phyloP scores from a whole-genome alignment of 2,329 filamentous ascomycete species.

The Coniochaeta sp. region DNA sequence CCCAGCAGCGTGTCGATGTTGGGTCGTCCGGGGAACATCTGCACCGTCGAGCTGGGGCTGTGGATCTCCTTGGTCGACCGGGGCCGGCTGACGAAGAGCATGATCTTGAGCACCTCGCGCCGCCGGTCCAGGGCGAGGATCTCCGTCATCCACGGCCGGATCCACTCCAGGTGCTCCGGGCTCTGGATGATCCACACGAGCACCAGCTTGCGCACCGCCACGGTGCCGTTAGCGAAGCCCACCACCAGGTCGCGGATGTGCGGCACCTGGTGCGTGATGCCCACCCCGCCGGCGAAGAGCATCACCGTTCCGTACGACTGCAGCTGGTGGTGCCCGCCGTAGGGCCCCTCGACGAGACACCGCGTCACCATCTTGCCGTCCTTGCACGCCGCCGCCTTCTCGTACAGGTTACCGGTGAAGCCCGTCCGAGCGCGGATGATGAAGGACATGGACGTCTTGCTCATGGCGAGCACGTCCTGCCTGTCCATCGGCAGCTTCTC shows the following conservation, averaged over 20 bases:
- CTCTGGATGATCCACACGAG: slow-evolving; percentile 75
- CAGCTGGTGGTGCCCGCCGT: slow-evolving; percentile 64
- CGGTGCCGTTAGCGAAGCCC: slow-evolving; percentile 61
- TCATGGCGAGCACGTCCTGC: slow-evolving; percentile 50
- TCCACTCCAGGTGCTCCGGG: slow-evolving; percentile 77
- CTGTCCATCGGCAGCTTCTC: slow-evolving; percentile 54
- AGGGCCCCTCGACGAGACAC: slow-evolving; percentile 69
- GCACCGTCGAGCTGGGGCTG: slow-evolving; percentile 67
- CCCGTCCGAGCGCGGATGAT: slow-evolving; percentile 68
- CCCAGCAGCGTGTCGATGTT: slow-evolving; percentile 67
- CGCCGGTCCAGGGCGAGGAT: slow-evolving; percentile 69
- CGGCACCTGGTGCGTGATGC: slow-evolving; percentile 72
- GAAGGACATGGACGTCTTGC: slow-evolving; percentile 61
- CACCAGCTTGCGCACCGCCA: slow-evolving; percentile 63
- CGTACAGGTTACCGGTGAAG: slow-evolving; percentile 63
- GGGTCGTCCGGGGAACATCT: slow-evolving; percentile 77
- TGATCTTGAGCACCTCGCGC: slow-evolving; percentile 66
- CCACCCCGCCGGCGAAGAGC: slow-evolving; percentile 73
- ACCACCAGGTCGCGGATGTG: slow-evolving; percentile 66
- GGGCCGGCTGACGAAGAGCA: slow-evolving; percentile 71
- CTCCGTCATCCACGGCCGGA: slow-evolving; percentile 75
- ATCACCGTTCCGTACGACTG: slow-evolving; percentile 72
- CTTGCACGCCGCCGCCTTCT: slow-evolving; percentile 54
- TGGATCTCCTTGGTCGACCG: slow-evolving; percentile 74
- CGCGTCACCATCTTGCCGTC: slow-evolving; percentile 55